Conservation (phyloP, 495 filamentous ascomycete species). For the Penicillium desertorum region DNA sequence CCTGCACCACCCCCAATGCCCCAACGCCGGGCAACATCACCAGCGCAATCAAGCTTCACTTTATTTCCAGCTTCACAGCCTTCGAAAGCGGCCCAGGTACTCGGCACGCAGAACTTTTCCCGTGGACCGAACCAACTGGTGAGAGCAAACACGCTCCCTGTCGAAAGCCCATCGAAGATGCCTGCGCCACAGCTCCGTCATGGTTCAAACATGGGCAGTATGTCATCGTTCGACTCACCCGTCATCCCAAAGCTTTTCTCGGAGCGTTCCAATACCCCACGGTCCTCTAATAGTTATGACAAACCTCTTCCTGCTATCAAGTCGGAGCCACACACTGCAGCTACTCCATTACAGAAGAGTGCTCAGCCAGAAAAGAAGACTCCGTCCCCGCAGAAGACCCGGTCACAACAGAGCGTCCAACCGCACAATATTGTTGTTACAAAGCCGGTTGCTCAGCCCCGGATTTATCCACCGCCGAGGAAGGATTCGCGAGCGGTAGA, state of each 20-base stretch:
- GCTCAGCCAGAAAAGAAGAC: neutral
- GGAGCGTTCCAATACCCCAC: slow-evolving; percentile 18
- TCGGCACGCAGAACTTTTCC: slow-evolving; percentile 36
- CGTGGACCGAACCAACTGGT: slow-evolving; percentile 47
- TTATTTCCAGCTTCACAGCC: slow-evolving; percentile 59
- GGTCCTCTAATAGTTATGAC: slow-evolving; percentile 20
- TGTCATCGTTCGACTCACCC: slow-evolving; percentile 18
- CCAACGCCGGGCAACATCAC: slow-evolving; percentile 58
- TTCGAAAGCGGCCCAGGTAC: slow-evolving; percentile 39
- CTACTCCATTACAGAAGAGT: neutral
- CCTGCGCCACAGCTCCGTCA: slow-evolving; percentile 10
- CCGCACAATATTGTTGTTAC: neutral
- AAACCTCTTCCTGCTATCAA: slow-evolving; percentile 29
- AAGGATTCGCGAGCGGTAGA: slow-evolving; percentile 2
- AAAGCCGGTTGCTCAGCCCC: neutral
- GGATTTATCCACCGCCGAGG: neutral
- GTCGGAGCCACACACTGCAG: slow-evolving; percentile 5
- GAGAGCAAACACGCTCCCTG: slow-evolving; percentile 62
- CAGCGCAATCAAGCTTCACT: slow-evolving; percentile 55
- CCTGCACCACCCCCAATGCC: slow-evolving; percentile 26
- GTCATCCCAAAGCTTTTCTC: slow-evolving; percentile 15
- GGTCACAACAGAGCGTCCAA: neutral
- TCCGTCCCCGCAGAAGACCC: neutral
- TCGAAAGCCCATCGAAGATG: slow-evolving; percentile 25
- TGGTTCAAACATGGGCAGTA: slow-evolving; percentile 14